Base-by-base conservation (phyloP, 805 yeast genomes). In the Myxozyma sirexii region DNA sequence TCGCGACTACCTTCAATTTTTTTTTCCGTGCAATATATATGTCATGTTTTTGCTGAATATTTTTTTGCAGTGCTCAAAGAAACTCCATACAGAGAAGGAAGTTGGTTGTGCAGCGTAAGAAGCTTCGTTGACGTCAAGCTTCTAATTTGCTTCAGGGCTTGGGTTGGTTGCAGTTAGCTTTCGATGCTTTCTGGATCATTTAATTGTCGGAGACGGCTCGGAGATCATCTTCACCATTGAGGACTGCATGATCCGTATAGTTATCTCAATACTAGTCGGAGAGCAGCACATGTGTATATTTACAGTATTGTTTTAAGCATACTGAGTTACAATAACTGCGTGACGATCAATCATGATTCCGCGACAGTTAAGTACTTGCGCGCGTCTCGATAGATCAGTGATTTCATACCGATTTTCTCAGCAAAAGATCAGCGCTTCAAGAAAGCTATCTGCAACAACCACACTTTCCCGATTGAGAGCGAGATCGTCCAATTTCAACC, bases 1-100 rank as follows among this genome's bases (percentile, higher is more conserved):
- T 46, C 50, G 50, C 50, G 50, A 24, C 53, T 37, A 2, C 21
- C 53, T 48, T 23, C 19, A 15, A 15, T 46, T 17, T 37, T 26
- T 44, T 29, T 27, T 41, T 41, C 6, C 3, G 8, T 21, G 27
- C 15, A 15, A 10, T 8, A 19, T 21, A 23, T 1, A 15, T 3
- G 8, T 19, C 19, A n/a, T 46, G 8, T 31, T 31, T 31, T 6
- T 46, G 6, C n/a, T 29, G 8, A 10, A 19, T 27, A 26, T 13
- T 44, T 38, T 38, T 38, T 38, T 38, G 8, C 2, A 2, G 19
- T 7, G n/a, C 15, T 33, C 15, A 33, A 3, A 33, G 37, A 33
- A 3, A 33, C 10, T 12, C 35, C 15, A n/a, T n/a, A n/a, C n/a
- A n/a, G n/a, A n/a, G n/a, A n/a, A n/a, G n/a, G n/a, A n/a, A n/a